A percentile compares a stretch with the other conserved stretches of the same genome.
Conservation (phyloP, 306 rosid species). For the Rosa persica region DNA sequence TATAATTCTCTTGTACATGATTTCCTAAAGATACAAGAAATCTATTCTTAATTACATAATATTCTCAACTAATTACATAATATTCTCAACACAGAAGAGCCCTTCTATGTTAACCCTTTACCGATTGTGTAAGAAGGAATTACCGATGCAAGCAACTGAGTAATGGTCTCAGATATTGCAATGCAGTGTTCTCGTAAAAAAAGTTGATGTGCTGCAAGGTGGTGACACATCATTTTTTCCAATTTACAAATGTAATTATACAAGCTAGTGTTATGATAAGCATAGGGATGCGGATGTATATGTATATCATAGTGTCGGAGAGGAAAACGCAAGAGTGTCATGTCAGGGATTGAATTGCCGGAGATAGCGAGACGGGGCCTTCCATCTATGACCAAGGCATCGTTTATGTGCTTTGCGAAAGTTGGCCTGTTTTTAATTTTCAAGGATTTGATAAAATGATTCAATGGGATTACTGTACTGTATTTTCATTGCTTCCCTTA, state of each 20-base stretch:
- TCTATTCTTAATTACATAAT: too few species aligned
- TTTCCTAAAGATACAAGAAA: too few species aligned
- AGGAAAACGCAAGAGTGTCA: constrained; percentile 21
- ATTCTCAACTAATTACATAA: too few species aligned
- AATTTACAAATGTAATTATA: constrained; percentile 12
- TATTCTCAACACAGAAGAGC: constrained; percentile 52
- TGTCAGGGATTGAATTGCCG: constrained; percentile 2
- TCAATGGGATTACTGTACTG: constrained; percentile 1
- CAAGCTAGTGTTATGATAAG: constrained; percentile 17
- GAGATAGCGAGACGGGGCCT: constrained; percentile 13
- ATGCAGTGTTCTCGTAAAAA: constrained; percentile 9
- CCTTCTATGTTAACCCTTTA: constrained; percentile 82
- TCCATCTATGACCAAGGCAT: constrained; percentile 35
- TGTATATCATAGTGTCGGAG: constrained; percentile 30
- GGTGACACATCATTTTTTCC: constrained; percentile 12
- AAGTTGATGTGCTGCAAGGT: constrained; percentile 8
- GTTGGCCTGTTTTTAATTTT: constrained; percentile 31
- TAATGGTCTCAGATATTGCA: constrained; percentile 24
- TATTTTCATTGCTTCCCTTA: constrained; percentile 15
- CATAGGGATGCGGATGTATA: constrained; percentile 29
- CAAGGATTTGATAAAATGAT: constrained; percentile 7
- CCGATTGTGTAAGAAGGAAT: constrained; percentile 67
- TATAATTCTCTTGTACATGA: too few species aligned
- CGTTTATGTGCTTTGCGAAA: constrained; percentile 23
- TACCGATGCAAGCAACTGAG: constrained; percentile 33